Evolutionary conservation across 2,329 filamentous ascomycete species (phyloP).

Genomic region (Clonostachys rhizophaga): DNA sequence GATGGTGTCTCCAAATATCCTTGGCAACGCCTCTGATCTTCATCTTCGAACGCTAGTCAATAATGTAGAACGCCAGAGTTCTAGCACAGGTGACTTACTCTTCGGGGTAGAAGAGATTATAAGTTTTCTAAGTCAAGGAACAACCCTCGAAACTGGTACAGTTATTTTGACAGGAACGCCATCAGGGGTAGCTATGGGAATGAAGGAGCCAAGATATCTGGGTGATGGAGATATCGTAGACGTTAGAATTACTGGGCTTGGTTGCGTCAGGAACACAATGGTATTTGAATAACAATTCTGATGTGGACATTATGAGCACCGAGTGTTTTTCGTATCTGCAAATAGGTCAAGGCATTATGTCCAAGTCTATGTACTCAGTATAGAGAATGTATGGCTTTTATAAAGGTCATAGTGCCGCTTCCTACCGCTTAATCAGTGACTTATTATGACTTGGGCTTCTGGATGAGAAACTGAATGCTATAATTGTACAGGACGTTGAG

Average conservation of each 20-base stretch:
- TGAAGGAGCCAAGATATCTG: conserved; percentile 33
- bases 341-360: no score
- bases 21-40: conserved; percentile 19
- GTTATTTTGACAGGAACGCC: conserved; percentile 44
- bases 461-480: no score
- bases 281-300: conserved; percentile 16
- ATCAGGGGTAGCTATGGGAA: conserved; percentile 40
- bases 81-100: conserved; percentile 41
- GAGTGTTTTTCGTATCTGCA: no score
- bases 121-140: conserved; percentile 37
- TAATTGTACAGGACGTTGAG: no score
- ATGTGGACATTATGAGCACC: no score
- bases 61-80: conserved; percentile 41
- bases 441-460: no score
- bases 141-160: conserved; percentile 45
- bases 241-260: conserved; percentile 30
- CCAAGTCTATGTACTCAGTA: no score
- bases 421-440: no score
- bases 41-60: conserved; percentile 37
- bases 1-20: conserved; percentile 19
- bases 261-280: conserved; percentile 29
- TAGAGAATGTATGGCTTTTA: no score
- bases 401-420: no score
- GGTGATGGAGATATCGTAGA: conserved; percentile 35
- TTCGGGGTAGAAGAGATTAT: conserved; percentile 41